These are phyloP conservation scores for Xylaria longipes DNA, from an alignment of 495 filamentous ascomycete species.

Conservation along the genomic window DNA sequence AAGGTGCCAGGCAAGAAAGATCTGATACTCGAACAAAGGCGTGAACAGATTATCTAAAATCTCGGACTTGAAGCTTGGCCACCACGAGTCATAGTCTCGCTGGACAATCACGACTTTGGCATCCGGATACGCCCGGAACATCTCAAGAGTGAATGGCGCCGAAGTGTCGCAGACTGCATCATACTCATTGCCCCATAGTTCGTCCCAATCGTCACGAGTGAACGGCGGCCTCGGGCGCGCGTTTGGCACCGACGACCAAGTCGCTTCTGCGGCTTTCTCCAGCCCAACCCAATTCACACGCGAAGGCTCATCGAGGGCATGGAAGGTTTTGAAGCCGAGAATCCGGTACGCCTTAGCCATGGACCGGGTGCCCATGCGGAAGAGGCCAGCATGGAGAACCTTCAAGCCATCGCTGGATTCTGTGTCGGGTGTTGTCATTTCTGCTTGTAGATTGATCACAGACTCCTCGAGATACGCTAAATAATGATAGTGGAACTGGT, in stretches of 20 bases:
- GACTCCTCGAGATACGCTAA: not conserved
- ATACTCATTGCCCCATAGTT: constrained; percentile 44
- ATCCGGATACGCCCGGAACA: constrained; percentile 69
- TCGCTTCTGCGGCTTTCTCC: constrained; percentile 34
- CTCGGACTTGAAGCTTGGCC: constrained; percentile 34
- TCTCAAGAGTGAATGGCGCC: constrained; percentile 61
- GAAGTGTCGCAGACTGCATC: constrained; percentile 25
- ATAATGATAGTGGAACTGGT: not conserved
- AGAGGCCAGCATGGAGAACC: not conserved
- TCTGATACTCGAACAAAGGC: not conserved
- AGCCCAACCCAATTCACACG: constrained; percentile 22
- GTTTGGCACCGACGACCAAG: constrained; percentile 28
- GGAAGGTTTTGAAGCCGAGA: constrained; percentile 32
- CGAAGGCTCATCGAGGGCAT: constrained; percentile 17
- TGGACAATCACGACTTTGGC: constrained; percentile 68
- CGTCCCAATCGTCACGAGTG: constrained; percentile 47
- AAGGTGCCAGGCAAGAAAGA: not conserved
- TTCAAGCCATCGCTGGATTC: not conserved
- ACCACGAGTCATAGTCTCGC: constrained; percentile 56
- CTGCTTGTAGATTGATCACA: not conserved
- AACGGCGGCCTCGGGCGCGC: constrained; percentile 15
- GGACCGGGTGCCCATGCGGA: constrained; percentile 33
- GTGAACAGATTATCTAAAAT: constrained; percentile 15
- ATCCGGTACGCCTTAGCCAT: constrained; percentile 28
- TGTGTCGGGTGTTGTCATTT: not conserved